These are phyloP conservation scores for Melanopsichium pennsylvanicum DNA, from an alignment of 1,284 basidiomycete species.

Conservation along the genomic window DNA sequence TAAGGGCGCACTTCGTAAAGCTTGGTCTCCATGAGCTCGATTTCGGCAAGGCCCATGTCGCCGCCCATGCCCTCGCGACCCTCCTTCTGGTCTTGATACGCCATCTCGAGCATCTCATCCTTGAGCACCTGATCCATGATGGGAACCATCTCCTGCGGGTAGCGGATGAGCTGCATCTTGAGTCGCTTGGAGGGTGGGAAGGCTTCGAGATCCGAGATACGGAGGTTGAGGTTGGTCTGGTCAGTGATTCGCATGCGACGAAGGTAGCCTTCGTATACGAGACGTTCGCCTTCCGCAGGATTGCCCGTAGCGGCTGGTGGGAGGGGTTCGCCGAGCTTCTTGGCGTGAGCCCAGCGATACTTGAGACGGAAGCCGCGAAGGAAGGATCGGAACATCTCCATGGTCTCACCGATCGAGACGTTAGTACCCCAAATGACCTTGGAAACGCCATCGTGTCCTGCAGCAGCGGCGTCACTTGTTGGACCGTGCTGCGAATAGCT, in stretches of 20 bases:
- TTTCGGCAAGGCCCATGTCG: slow-evolving; percentile 70
- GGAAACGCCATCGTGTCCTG: slow-evolving; percentile 71
- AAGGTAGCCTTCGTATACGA: slow-evolving; percentile 82
- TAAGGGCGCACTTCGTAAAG: slow-evolving; percentile 93
- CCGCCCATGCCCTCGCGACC: slow-evolving; percentile 76
- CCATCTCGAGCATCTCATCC: slow-evolving; percentile 70
- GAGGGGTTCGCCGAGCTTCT: slow-evolving; percentile 71
- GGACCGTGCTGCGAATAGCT: slow-evolving; percentile 55
- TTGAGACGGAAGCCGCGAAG: slow-evolving; percentile 91
- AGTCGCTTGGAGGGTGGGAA: slow-evolving; percentile 86
- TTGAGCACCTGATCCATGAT: slow-evolving; percentile 96
- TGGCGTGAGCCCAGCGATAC: slow-evolving; percentile 81
- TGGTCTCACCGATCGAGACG: slow-evolving; percentile 86
- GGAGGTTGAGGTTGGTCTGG: slow-evolving; percentile 90
- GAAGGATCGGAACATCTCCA: slow-evolving; percentile 89
- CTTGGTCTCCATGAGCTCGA: slow-evolving; percentile 67
- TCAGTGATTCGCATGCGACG: slow-evolving; percentile 83
- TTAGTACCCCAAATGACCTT: slow-evolving; percentile 96
- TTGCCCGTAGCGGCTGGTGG: slow-evolving; percentile 33
- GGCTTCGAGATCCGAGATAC: slow-evolving; percentile 84
- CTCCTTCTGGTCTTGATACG: slow-evolving; percentile 75
- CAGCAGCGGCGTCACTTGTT: slow-evolving; percentile 40
- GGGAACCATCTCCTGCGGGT: slow-evolving; percentile 94
- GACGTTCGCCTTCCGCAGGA: slow-evolving; percentile 58
- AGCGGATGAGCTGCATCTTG: slow-evolving; percentile 74